Base-by-base conservation (phyloP, 192 early-diverging fungal species). In the Umbelopsis sp. region DNA sequence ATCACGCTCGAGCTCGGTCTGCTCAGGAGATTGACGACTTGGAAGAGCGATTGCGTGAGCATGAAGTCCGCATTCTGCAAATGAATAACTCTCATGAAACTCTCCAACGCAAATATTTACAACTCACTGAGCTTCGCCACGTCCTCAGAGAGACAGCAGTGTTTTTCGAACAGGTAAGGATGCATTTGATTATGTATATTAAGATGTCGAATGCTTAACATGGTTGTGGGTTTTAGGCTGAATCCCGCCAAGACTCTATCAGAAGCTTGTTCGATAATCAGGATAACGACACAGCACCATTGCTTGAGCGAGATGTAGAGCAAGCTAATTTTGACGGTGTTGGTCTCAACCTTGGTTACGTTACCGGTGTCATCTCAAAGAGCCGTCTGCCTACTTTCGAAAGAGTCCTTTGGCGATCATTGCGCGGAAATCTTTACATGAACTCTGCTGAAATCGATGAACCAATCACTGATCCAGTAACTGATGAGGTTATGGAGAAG, bases 371-470 rank as follows among this genome's bases (percentile, higher is more conserved):
- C 18, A 95, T 99, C 66, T 83, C 92, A 27, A 89, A 96, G 47
- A 71, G 76, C 23, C 90, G 91, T 66, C 89, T 96, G 77, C 87
- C 86, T 44, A 95, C 91, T 16, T 97, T 99, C 73, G 94, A 98
- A 81, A 90, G 96, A 67, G 91, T 99, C 66, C 90, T 99, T 50
- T 99, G 97, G 93, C 90, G 98, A 65, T 93, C 94, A 21, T 88
- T 99, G 51, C 92, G 98, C 58, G 98, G 98, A 35, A 99, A 99
- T 82, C 80, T 99, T 71, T 97, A 91, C 82, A 91, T 98, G 83
- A 98, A 97, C 80, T 87, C 92, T 51, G 93, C 94, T 4, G 97
- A 98, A 72, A 97, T 99, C 73, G 95, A 94, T 47, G 98, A 98
- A 75, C 87, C 90, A 7, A 94, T 99, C 73, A 81, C 86, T 48